Base-by-base conservation (phyloP, 805 yeast species). In the Maudiozyma saulgeensis region DNA sequence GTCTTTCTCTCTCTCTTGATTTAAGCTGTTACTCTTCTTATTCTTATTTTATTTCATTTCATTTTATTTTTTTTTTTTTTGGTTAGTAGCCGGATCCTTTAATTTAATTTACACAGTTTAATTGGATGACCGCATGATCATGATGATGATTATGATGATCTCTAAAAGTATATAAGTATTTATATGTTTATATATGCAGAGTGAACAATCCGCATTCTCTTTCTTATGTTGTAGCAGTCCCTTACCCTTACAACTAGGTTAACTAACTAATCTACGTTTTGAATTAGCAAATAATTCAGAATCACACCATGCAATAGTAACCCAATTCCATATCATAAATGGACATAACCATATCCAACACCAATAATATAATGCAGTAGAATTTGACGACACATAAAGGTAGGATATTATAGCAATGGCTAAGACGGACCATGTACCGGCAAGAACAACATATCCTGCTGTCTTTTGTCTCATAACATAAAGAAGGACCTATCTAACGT, bases 221-320 rank as follows among this genome's bases (percentile, higher is more conserved):
- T 3, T 21, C 23, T 21, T 21, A 4, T 21, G 23, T 21, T 4
- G 3, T 21, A 21, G 23, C 4, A 21, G 23, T 3, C 4, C 23
- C 23, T 21, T 4, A 3, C 23, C 23, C 23, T 4, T 4, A 21
- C 15, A n/a, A 16, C 15, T 35, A 6, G 16, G 15, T 21, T 25
- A 44, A 25, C 39, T 32, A 2, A 32, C 41, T 5, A 41, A 7
- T 21, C 37, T 21, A n/a, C 49, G 51, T 32, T 62, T 61, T 15
- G 64, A 62, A 46, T 62, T 60, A 35, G 57, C 55, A 45, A 62
- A 63, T 56, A 63, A 53, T 51, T 66, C 63, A n/a, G 57, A 53
- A 23, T 63, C 67, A 35, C 61, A 59, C 69, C 69, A 66, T 5
- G 68, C 63, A 15, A 58, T 53, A 6, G 64, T 61, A 1, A 60